phyloP scores from a whole-genome alignment of 1,284 basidiomycete species.

The Microbotryum violaceum region DNA sequence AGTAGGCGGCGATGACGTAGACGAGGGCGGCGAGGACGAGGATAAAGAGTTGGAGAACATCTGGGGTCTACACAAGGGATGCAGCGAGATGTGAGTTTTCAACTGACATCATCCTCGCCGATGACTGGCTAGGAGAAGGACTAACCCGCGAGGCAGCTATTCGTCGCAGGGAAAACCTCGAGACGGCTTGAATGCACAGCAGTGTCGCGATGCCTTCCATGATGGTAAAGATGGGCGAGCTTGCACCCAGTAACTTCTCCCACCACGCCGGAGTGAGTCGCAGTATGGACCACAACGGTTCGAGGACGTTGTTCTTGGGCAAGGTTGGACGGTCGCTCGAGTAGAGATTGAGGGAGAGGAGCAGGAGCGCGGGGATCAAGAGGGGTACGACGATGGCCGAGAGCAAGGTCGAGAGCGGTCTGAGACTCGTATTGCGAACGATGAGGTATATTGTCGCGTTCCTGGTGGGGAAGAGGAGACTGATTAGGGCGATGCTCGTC shows the following conservation, averaged over 20 bases:
- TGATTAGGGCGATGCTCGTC: constrained; percentile 28
- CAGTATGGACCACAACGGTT: constrained; percentile 48
- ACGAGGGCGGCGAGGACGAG: constrained; percentile 24
- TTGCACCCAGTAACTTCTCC: constrained; percentile 61
- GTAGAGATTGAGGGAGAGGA: constrained; percentile 66
- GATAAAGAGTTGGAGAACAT: constrained; percentile 45
- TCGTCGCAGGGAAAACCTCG: constrained; percentile 63
- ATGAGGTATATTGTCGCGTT: constrained; percentile 32
- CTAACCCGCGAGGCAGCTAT: constrained; percentile 53
- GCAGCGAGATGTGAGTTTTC: constrained; percentile 57
- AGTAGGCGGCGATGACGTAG: constrained; percentile 35
- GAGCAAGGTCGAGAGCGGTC: constrained; percentile 24
- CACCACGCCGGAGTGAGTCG: constrained; percentile 54
- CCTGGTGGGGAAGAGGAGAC: constrained; percentile 28
- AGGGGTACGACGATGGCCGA: constrained; percentile 41
- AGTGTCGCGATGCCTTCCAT: constrained; percentile 76
- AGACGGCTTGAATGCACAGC: constrained; percentile 61
- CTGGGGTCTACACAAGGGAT: constrained; percentile 48
- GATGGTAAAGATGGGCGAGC: constrained; percentile 66
- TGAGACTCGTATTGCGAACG: constrained; percentile 33
- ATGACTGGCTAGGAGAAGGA: constrained; percentile 34
- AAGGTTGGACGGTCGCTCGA: constrained; percentile 32
- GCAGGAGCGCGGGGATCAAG: constrained; percentile 65
- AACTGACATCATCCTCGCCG: constrained; percentile 34
- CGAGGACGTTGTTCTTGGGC: constrained; percentile 57